Conservation (phyloP, 495 filamentous ascomycete genomes). For the Aspergillus funiculosus region DNA sequence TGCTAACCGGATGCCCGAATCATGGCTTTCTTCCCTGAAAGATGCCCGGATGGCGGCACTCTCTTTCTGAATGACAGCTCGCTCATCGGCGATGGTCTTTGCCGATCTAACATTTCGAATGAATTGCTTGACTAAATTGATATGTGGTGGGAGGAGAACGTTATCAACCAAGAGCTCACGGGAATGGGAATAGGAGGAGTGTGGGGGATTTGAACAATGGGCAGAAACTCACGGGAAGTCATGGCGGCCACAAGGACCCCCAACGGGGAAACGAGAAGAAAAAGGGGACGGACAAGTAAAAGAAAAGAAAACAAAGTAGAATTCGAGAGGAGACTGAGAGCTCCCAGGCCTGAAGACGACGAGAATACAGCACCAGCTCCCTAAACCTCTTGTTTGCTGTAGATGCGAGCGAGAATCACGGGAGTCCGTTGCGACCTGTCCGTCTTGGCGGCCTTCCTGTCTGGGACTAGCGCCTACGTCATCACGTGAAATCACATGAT, state of each 20-base stretch:
- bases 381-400: too few relatives aligned
- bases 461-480: slow-evolving; percentile 10
- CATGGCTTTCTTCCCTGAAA: slow-evolving; percentile 92
- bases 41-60: slow-evolving; percentile 95
- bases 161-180: slow-evolving; percentile 14
- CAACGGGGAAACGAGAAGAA: slow-evolving; percentile 24
- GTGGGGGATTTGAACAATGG: slow-evolving; percentile 32
- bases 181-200: slow-evolving; percentile 21
- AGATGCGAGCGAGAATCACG: too few relatives aligned
- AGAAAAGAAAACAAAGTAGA: background rate
- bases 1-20: slow-evolving; percentile 76
- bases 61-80: slow-evolving; percentile 97
- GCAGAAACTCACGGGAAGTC: slow-evolving; percentile 57
- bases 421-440: slow-evolving; percentile 26
- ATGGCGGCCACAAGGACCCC: slow-evolving; percentile 48
- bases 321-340: background rate
- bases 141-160: background rate
- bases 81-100: slow-evolving; percentile 97
- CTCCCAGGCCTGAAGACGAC: slow-evolving; percentile 3
- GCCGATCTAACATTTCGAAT: slow-evolving; percentile 97
- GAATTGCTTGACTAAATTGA: slow-evolving; percentile 85
- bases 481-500: slow-evolving; percentile 4
- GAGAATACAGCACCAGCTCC: too few relatives aligned
- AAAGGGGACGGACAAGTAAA: background rate
- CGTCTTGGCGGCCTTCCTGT: slow-evolving; percentile 18